A percentile compares a stretch with the other conserved stretches of the same genome.
phyloP scores from a whole-genome alignment of 139 green algal species.

The Ettlia oleoabundans region DNA sequence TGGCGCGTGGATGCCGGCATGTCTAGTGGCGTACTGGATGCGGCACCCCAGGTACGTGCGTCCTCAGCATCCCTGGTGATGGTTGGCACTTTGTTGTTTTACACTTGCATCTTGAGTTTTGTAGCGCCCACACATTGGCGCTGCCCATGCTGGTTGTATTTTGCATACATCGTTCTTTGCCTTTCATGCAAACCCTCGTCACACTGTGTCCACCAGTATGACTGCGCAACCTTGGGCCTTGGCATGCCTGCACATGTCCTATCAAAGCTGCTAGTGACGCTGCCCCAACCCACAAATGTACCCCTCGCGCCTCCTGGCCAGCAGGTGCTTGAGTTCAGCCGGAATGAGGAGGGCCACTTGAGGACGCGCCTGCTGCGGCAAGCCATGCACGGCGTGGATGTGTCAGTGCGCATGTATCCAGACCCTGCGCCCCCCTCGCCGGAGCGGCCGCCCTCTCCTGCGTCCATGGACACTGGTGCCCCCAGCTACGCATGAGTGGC shows the following conservation, averaged over 20 bases:
- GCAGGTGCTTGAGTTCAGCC: conserved; percentile 55
- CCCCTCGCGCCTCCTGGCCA: too few relatives aligned
- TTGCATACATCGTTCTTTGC: too few relatives aligned
- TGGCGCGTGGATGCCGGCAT: conserved; percentile 96
- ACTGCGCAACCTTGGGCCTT: too few relatives aligned
- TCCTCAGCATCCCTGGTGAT: too few relatives aligned
- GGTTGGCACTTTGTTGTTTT: background rate
- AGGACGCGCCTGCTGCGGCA: conserved; percentile 31
- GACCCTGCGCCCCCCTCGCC: background rate
- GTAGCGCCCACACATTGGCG: too few relatives aligned
- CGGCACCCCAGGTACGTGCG: conserved; percentile 53
- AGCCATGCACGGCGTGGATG: conserved; percentile 15
- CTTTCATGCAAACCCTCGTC: too few relatives aligned
- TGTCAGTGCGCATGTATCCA: background rate
- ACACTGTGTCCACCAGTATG: too few relatives aligned
- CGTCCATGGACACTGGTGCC: conserved; percentile 2
- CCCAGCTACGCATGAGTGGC: conserved; percentile 31
- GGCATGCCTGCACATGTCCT: too few relatives aligned
- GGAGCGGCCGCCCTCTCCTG: conserved; percentile 4
- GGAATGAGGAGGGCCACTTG: conserved; percentile 32
- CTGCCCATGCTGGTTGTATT: too few relatives aligned
- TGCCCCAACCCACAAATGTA: too few relatives aligned
- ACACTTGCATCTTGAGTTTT: too few relatives aligned
- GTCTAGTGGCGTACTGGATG: conserved; percentile 85
- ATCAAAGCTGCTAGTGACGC: too few relatives aligned